Percentiles rank a stretch among this genome's conserved stretches.
Conservation (phyloP, 78 protist genomes). For the Bigelowiella natans region DNA sequence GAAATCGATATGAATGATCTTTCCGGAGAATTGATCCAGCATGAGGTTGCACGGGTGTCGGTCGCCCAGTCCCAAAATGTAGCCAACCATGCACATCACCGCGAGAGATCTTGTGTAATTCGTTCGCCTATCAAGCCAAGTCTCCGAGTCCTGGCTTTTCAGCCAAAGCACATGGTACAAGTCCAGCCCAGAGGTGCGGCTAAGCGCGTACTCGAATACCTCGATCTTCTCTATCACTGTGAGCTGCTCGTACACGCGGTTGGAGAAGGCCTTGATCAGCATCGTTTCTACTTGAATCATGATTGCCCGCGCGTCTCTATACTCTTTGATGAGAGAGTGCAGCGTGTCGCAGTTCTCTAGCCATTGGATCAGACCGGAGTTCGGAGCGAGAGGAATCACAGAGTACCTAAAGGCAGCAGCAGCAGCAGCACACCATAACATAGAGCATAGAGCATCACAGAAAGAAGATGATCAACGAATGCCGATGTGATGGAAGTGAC, state of each 20-base stretch:
- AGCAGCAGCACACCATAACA: no score
- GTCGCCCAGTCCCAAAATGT: slow-evolving; percentile 89
- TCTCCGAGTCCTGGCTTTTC: slow-evolving; percentile 55
- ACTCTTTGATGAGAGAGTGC: slow-evolving; percentile 67
- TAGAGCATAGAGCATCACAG: background rate
- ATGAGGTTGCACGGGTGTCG: slow-evolving; percentile 88
- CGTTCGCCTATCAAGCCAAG: slow-evolving; percentile 67
- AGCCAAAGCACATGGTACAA: slow-evolving; percentile 80
- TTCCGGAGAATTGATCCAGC: slow-evolving; percentile 75
- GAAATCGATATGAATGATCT: slow-evolving; percentile 90
- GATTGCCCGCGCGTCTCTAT: slow-evolving; percentile 41
- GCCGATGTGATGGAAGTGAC: background rate
- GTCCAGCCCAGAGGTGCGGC: slow-evolving; percentile 80
- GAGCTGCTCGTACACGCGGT: slow-evolving; percentile 71
- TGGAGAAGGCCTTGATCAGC: slow-evolving; percentile 73
- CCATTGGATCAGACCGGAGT: slow-evolving; percentile 79
- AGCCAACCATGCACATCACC: slow-evolving; percentile 71
- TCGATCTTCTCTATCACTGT: slow-evolving; percentile 70
- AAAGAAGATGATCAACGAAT: background rate
- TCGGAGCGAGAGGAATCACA: slow-evolving; percentile 68
- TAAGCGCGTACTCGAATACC: slow-evolving; percentile 73
- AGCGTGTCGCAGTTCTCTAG: slow-evolving; percentile 80
- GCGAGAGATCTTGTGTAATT: slow-evolving; percentile 69
- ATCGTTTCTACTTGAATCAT: slow-evolving; percentile 59
- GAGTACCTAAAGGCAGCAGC: no score